These are phyloP conservation scores for Artemisia argyi DNA, from an alignment of 129 eudicot genomes.

Conservation along the genomic window DNA sequence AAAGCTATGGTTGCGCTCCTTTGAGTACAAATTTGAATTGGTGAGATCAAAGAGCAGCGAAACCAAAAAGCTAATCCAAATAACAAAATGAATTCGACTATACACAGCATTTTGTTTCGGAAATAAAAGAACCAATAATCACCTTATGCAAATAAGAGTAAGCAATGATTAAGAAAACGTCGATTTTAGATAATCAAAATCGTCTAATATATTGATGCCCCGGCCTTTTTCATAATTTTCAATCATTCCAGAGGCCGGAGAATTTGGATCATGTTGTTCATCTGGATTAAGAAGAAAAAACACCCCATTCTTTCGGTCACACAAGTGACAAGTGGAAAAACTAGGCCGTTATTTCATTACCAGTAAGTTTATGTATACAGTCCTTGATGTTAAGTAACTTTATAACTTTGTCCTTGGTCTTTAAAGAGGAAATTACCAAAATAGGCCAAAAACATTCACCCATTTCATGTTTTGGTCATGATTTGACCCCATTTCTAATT, in stretches of 20 bases:
- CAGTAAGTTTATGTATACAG: slow-evolving; percentile 1
- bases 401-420: background rate
- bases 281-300: background rate
- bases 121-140: too few relatives aligned
- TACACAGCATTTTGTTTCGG: too few relatives aligned
- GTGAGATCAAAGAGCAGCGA: too few relatives aligned
- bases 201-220: slow-evolving; percentile 10
- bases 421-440: too few relatives aligned
- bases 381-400: background rate
- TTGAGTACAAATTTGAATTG: too few relatives aligned
- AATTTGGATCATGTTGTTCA: slow-evolving; percentile 16
- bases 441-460: too few relatives aligned
- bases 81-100: too few relatives aligned
- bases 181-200: background rate
- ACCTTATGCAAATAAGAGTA: slow-evolving; percentile 1
- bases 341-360: slow-evolving; percentile 20
- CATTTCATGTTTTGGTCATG: too few relatives aligned
- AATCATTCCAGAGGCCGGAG: slow-evolving; percentile 29
- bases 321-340: slow-evolving; percentile 4
- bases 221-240: slow-evolving; percentile 23
- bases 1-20: too few relatives aligned
- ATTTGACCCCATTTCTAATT: too few relatives aligned
- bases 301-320: slow-evolving; percentile 12
- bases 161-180: background rate
- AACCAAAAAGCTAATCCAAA: too few relatives aligned